Conservation (phyloP, 78 protist species). For the Dictyostelium brefeldianum region DNA sequence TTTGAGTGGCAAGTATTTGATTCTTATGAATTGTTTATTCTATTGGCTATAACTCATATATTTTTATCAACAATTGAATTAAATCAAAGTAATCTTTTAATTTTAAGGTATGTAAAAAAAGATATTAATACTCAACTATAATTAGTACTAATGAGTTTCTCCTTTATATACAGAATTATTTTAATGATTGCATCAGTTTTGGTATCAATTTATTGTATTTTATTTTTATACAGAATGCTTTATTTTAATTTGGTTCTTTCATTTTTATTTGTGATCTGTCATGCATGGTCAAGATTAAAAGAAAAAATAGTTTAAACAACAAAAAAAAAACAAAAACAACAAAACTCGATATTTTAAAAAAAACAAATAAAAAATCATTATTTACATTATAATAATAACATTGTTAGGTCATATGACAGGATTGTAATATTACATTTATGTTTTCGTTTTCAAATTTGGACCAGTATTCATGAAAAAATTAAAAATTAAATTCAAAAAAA, state of each 20-base stretch:
- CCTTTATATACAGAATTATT: not conserved
- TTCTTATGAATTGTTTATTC: conserved; percentile 63
- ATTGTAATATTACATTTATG: too few relatives aligned
- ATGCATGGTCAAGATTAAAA: conserved; percentile 59
- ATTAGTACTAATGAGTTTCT: too few relatives aligned
- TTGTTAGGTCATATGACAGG: too few relatives aligned
- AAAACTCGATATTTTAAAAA: too few relatives aligned
- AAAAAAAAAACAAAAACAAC: not conserved
- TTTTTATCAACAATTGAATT: conserved; percentile 49
- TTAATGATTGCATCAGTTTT: not conserved
- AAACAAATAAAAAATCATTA: too few relatives aligned
- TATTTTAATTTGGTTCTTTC: conserved; percentile 43
- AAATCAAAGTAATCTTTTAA: conserved; percentile 18
- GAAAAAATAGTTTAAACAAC: conserved; percentile 43
- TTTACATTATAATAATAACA: too few relatives aligned
- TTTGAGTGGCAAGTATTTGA: conserved; percentile 74
- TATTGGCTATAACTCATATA: conserved; percentile 54
- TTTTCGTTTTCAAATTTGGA: too few relatives aligned
- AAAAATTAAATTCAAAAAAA: too few relatives aligned
- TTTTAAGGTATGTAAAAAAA: conserved; percentile 33
- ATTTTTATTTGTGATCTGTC: conserved; percentile 42
- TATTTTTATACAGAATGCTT: conserved; percentile 41
- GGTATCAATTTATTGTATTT: conserved; percentile 16
- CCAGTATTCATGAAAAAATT: too few relatives aligned
- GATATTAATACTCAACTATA: too few relatives aligned